Evolutionary conservation across 2,329 filamentous ascomycete species (phyloP), one percentile per base, ranked within the genome.

Genomic region (Hypoxylon sp.): DNA sequence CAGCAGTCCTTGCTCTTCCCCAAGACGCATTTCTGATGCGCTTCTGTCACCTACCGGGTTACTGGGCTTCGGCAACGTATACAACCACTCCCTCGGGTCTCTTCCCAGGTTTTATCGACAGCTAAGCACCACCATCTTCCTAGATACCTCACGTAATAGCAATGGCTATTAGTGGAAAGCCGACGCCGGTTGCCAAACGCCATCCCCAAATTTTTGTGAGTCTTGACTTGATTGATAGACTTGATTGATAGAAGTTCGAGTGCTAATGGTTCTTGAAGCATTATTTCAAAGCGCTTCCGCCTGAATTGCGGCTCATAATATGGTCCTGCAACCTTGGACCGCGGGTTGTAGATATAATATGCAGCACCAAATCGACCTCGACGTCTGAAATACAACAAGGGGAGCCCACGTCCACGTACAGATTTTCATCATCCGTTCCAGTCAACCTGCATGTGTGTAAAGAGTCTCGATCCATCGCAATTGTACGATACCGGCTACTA

Each of bases 271-370:
- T 15, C 26, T n/a, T 43, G 20, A 65, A 84, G 82, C 76, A 73
- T 47, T 68, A 74, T 50, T 84, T 84, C 64, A 62, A 75, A 17
- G 71, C 70, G 43, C 79, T 84, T 1, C 82, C 82, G 1, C 69
- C 77, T 11, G 82, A 84, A 67, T 73, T 84, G 15, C 80, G 82
- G 10, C 72, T 83, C 22, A 79, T 77, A 57, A 81, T 84, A 50
- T 84, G 82, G 82, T 74, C 74, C 41, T 75, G 79, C 66, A 83
- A 77, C 67, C 72, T 82, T 0, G 69, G 72, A 13, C 72, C 78
- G 10, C 80, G 82, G 30, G 73, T 84, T 50, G 78, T 84, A 24
- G 76, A 65, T 22, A 54, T 65, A 15, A 59, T 57, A 51, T 62
- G 48, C 52, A 56, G 15, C 11, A 44, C 32, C 34, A 37, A 49